phyloP scores from a whole-genome alignment of 768 basidiomycete species.

The Tubosaeta sp. region DNA sequence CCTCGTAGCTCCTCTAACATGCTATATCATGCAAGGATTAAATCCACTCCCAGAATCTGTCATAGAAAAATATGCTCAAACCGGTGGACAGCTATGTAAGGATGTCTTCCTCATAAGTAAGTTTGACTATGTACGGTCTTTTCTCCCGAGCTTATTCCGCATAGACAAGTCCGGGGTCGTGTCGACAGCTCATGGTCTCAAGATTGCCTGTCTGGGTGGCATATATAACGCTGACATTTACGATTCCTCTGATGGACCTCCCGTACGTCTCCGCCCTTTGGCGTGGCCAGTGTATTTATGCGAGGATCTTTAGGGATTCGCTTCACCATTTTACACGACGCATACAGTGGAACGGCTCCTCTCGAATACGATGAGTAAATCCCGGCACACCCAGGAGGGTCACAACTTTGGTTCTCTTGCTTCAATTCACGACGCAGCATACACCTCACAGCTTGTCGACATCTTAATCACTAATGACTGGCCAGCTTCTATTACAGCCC shows the following conservation, averaged over 20 bases:
- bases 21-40: slow-evolving; percentile 90
- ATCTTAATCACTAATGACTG: slow-evolving; percentile 78
- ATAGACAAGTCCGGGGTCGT: slow-evolving; percentile 79
- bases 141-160: slow-evolving; percentile 2
- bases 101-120: slow-evolving; percentile 85
- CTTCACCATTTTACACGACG: slow-evolving; percentile 69
- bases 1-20: slow-evolving; percentile 74
- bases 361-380: slow-evolving; percentile 60
- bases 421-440: slow-evolving; percentile 56
- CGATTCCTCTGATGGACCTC: slow-evolving; percentile 54
- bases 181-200: slow-evolving; percentile 73
- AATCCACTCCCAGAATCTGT: slow-evolving; percentile 68
- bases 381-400: slow-evolving; percentile 37
- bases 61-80: slow-evolving; percentile 69
- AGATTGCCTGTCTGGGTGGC: slow-evolving; percentile 85
- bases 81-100: slow-evolving; percentile 73
- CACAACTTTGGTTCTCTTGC: slow-evolving; percentile 63
- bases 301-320: slow-evolving; percentile 51
- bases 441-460: slow-evolving; percentile 67
- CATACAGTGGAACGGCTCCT: slow-evolving; percentile 69
- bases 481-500: slow-evolving; percentile 60
- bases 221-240: slow-evolving; percentile 62
- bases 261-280: slow-evolving; percentile 40
- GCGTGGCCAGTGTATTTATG: not conserved
- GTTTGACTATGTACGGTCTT: slow-evolving; percentile 24